A percentile compares a stretch with the other conserved stretches of the same genome.
These are phyloP conservation scores for Pythium sukuiense DNA, from an alignment of 352 stramenopile genomes.

Conservation along the genomic window DNA sequence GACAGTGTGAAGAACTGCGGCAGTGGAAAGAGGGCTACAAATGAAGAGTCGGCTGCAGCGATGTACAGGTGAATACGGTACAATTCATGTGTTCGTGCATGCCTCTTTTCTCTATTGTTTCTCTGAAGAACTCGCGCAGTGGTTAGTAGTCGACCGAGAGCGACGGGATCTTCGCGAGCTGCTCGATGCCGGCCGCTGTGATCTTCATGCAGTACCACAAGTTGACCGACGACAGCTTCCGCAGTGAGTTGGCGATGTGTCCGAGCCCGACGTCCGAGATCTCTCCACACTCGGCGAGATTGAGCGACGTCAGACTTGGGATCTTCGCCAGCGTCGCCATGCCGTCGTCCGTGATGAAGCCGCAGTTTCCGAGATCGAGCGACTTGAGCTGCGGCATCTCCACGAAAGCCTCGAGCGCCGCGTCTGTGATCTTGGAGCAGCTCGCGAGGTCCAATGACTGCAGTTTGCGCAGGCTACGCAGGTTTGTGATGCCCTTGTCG, in stretches of 20 bases:
- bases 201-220: conserved; percentile 84
- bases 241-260: conserved; percentile 41
- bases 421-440: conserved; percentile 69
- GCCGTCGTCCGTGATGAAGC: conserved; percentile 62
- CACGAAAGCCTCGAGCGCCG: conserved; percentile 46
- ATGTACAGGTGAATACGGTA: conserved; percentile 2
- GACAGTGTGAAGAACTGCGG: background rate
- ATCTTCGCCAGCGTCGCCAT: conserved; percentile 50
- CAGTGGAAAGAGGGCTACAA: background rate
- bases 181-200: conserved; percentile 49
- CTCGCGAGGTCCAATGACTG: conserved; percentile 74
- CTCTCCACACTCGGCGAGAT: conserved; percentile 70
- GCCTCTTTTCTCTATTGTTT: background rate
- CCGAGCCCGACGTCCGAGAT: conserved; percentile 61
- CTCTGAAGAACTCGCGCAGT: too few relatives aligned
- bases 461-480: conserved; percentile 47
- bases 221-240: conserved; percentile 62
- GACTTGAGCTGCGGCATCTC: conserved; percentile 52
- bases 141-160: conserved; percentile 50
- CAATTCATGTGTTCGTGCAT: background rate
- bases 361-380: conserved; percentile 84
- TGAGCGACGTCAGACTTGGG: conserved; percentile 60
- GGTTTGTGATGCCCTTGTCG: conserved; percentile 45
- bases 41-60: background rate
- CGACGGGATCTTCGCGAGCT: conserved; percentile 42